Percentiles rank a stretch among this genome's conserved stretches.
Conservation (phyloP, 2,329 filamentous ascomycete genomes). For the Fusarium equiseti region DNA sequence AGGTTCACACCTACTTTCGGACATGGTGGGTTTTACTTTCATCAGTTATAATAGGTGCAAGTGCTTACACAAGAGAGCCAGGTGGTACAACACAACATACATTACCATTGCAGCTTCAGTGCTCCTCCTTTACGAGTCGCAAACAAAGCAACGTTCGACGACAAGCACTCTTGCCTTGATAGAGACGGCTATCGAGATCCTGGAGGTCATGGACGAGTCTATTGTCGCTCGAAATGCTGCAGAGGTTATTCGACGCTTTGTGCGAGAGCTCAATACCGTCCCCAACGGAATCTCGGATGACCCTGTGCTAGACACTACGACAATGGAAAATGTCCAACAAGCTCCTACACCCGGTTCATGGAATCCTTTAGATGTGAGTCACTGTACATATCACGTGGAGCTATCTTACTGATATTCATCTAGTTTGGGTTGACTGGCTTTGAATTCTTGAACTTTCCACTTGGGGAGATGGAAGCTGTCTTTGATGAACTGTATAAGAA, state of each 20-base stretch:
- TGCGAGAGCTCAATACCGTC: not conserved
- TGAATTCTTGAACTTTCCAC: slow-evolving; percentile 11
- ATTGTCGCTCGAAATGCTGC: slow-evolving; percentile 12
- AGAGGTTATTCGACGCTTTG: slow-evolving; percentile 14
- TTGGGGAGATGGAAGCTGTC: slow-evolving; percentile 7
- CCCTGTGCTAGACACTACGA: not conserved
- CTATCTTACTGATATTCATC: not conserved
- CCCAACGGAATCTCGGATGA: not conserved
- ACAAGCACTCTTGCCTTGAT: not conserved
- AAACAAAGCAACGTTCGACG: not conserved
- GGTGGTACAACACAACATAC: slow-evolving; percentile 24
- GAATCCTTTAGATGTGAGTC: not conserved
- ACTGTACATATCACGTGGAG: not conserved
- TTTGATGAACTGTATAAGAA: slow-evolving; percentile 15
- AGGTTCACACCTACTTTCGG: slow-evolving; percentile 15
- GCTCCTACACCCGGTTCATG: slow-evolving; percentile 9
- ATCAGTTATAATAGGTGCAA: not conserved
- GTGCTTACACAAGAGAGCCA: not conserved
- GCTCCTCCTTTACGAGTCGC: slow-evolving; percentile 12
- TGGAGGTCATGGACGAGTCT: slow-evolving; percentile 17
- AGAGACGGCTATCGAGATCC: slow-evolving; percentile 6
- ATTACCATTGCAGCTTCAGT: slow-evolving; percentile 9
- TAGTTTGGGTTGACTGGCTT: slow-evolving; percentile 8
- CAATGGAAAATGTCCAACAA: not conserved
- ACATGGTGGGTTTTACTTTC: not conserved